These are phyloP conservation scores for Colletotrichum tamarilloi DNA, from an alignment of 2,329 filamentous ascomycete genomes.

Conservation along the genomic window DNA sequence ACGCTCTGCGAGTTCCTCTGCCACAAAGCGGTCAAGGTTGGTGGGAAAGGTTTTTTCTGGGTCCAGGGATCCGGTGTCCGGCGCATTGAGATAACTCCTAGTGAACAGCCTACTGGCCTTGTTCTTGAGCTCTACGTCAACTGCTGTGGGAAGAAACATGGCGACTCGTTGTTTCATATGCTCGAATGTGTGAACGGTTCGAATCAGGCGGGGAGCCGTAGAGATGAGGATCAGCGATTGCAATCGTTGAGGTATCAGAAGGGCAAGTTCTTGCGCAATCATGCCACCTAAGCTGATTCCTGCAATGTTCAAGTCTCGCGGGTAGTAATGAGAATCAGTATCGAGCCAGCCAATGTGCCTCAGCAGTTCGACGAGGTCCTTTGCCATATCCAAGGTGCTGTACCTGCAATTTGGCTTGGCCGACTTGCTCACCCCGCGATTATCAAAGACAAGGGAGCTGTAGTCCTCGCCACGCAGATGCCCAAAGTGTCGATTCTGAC, in stretches of 20 bases:
- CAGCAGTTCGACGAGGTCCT: slow-evolving; percentile 69
- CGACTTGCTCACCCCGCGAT: slow-evolving; percentile 74
- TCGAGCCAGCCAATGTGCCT: slow-evolving; percentile 68
- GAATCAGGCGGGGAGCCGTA: slow-evolving; percentile 18
- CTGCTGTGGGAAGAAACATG: slow-evolving; percentile 13
- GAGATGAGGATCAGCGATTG: slow-evolving; percentile 20
- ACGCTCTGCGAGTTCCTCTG: slow-evolving; percentile 19
- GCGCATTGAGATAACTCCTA: background rate
- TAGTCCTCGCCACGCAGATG: slow-evolving; percentile 69
- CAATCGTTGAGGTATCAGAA: slow-evolving; percentile 42
- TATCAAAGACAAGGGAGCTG: slow-evolving; percentile 73
- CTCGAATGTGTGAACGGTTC: slow-evolving; percentile 4
- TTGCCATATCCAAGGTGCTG: slow-evolving; percentile 78
- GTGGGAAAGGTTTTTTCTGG: slow-evolving; percentile 3
- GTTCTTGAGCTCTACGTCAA: slow-evolving; percentile 6
- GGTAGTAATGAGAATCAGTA: slow-evolving; percentile 33
- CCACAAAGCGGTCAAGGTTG: slow-evolving; percentile 23
- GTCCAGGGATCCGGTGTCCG: slow-evolving; percentile 14
- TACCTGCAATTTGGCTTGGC: slow-evolving; percentile 74
- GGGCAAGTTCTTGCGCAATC: slow-evolving; percentile 76
- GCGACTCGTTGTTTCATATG: slow-evolving; percentile 8
- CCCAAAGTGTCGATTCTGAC: slow-evolving; percentile 75
- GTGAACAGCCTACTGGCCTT: slow-evolving; percentile 24
- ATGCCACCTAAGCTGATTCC: slow-evolving; percentile 80
- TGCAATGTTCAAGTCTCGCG: slow-evolving; percentile 65